phyloP scores from a whole-genome alignment of 176 grass and related monocot genomes.

The Oryza glaberrima region DNA sequence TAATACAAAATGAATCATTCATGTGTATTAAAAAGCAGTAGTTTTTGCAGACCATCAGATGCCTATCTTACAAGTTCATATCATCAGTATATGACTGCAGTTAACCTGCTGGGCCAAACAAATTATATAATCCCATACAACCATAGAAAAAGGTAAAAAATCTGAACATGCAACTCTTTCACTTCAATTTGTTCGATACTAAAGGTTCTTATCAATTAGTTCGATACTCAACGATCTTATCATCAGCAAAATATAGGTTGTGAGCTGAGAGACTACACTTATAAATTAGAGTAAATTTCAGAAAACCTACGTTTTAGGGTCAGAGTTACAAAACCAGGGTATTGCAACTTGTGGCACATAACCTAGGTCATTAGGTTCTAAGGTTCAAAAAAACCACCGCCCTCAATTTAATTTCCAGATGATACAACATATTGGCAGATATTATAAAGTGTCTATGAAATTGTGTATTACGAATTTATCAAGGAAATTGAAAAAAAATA shows the following conservation, averaged over 20 bases:
- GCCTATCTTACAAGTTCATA: background rate
- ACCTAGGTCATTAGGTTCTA: too few species aligned
- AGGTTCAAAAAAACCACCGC: background rate
- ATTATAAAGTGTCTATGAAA: background rate
- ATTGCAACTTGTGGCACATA: background rate
- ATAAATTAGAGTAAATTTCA: background rate
- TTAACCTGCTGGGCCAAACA: background rate
- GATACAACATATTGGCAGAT: background rate
- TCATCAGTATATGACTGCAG: constrained; percentile 11
- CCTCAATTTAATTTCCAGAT: background rate
- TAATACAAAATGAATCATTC: constrained; percentile 32
- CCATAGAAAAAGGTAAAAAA: background rate
- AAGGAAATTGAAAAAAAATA: background rate
- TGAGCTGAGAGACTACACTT: background rate
- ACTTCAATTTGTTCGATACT: background rate
- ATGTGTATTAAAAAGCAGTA: background rate
- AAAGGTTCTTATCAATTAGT: background rate
- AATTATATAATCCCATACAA: constrained; percentile 8
- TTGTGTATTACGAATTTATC: background rate
- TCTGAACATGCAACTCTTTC: background rate
- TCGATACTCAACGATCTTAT: background rate
- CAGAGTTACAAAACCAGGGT: background rate
- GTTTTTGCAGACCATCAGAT: background rate
- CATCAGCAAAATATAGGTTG: background rate
- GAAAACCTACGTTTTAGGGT: background rate